Evolutionary conservation across 306 rosid species (phyloP).

Genomic region (Senna siamea): DNA sequence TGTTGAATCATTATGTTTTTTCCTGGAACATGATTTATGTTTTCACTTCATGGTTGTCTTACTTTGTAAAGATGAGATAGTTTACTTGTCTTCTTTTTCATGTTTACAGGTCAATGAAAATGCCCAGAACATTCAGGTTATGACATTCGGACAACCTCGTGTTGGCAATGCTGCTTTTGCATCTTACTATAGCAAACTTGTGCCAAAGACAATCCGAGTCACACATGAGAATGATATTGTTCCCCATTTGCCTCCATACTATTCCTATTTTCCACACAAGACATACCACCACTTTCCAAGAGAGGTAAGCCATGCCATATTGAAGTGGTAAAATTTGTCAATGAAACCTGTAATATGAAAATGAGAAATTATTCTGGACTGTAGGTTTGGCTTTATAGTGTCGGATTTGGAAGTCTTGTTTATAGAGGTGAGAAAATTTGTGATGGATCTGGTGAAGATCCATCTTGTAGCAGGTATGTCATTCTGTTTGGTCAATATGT

Average conservation of each 20-base stretch:
- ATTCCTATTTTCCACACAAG: constrained; percentile 75
- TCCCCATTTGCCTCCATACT: constrained; percentile 98
- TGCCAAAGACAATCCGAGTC: constrained; percentile 80
- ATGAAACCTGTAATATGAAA: constrained; percentile 14
- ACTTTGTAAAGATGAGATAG: constrained; percentile 11
- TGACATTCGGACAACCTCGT: constrained; percentile 99
- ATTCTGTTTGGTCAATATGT: constrained; percentile 32
- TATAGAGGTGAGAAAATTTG: constrained; percentile 76
- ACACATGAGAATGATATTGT: constrained; percentile 84
- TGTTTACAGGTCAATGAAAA: constrained; percentile 69
- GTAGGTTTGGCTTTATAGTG: constrained; percentile 90
- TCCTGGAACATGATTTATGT: constrained; percentile 13
- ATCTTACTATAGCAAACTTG: constrained; percentile 56
- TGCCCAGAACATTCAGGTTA: constrained; percentile 68
- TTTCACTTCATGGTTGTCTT: constrained; percentile 4
- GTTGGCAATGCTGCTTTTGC: constrained; percentile 88
- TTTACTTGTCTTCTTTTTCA: constrained; percentile 26
- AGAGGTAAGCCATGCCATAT: constrained; percentile 65
- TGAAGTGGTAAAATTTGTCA: constrained; percentile 31
- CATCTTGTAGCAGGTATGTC: constrained; percentile 85
- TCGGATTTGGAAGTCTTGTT: constrained; percentile 71
- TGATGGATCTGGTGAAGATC: constrained; percentile 92
- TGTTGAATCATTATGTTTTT: not conserved
- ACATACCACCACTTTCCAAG: constrained; percentile 94
- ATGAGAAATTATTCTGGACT: constrained; percentile 38